Base-by-base conservation (phyloP, 768 basidiomycete genomes). In the Boletus tylopilopsis region DNA sequence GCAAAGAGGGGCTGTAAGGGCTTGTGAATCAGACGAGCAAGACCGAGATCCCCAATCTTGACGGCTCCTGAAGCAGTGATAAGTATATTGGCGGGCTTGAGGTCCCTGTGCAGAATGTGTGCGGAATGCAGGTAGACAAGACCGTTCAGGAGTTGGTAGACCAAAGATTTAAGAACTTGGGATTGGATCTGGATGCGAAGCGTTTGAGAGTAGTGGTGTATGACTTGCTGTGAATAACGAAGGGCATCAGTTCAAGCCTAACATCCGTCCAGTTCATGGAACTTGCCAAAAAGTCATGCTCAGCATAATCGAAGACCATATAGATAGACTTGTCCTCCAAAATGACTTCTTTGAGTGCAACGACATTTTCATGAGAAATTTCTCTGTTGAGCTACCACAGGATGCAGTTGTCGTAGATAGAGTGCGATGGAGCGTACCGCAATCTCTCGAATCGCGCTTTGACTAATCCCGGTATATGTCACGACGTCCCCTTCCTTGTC, bases 281-380 rank as follows among this genome's bases (percentile, higher is more conserved):
- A 71, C 90, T 51, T 53, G 93, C 94, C 41, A 98, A 77, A 64
- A 98, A 97, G 69, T 99, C 96, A 62, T 99, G 96, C 62, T 98
- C 96, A 6, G 95, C 95, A 60, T 96, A 99, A 59, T 98, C 95
- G 57, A 99, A 98, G 13, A 98, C 94, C 92, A 99, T 97, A 67
- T 94, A 96, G 54, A 99, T 98, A 2, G 92, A 93, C 68, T 97
- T 97, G 57, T 98, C 96, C 64, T 99, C 95, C 23, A 99, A 73
- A 47, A 99, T 94, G 34, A 97, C 95, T 65, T 98, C 95, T 58
- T 87, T 82, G 34, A 99, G 78, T 0, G 91, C 81, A 9, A 93
- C 91, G 1, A 99, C 73, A 59, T 99, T 97, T 66, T 90, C 88
- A 64, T 95, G 93, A 47, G 80, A 75, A 30, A 94, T 89, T 63